Percentiles rank a stretch among this genome's conserved stretches.
These are phyloP conservation scores for Zopfochytrium polystomum DNA, from an alignment of 371 early-diverging fungal species.

Conservation along the genomic window DNA sequence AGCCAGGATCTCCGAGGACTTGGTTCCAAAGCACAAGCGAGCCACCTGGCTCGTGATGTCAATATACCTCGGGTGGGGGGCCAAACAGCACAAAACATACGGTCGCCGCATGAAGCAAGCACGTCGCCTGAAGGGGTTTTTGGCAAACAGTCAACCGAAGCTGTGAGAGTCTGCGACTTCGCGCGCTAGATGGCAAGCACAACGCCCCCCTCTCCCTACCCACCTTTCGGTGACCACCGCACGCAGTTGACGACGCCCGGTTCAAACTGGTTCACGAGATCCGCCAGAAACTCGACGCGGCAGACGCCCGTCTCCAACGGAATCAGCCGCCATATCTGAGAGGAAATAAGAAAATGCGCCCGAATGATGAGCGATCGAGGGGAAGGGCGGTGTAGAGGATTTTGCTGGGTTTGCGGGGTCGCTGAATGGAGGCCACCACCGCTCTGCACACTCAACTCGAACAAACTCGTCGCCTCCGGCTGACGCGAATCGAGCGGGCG, in stretches of 20 bases:
- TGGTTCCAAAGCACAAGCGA: constrained; percentile 82
- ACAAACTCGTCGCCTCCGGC: constrained; percentile 89
- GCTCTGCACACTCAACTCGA: too few relatives aligned
- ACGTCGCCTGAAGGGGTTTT: constrained; percentile 44
- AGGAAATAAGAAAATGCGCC: background rate
- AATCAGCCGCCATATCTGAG: constrained; percentile 1
- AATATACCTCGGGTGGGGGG: constrained; percentile 1
- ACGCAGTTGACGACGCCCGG: constrained; percentile 90
- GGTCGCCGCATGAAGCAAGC: constrained; percentile 89
- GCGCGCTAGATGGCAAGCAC: background rate
- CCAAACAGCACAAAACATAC: constrained; percentile 41
- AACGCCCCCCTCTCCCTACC: background rate
- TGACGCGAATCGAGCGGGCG: constrained; percentile 83
- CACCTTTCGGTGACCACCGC: constrained; percentile 80
- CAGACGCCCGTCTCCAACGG: constrained; percentile 29
- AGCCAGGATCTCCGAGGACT: too few relatives aligned
- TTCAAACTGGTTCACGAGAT: constrained; percentile 68
- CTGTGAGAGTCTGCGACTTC: background rate
- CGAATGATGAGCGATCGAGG: too few relatives aligned
- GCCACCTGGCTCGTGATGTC: constrained; percentile 57
- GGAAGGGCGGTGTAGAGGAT: background rate
- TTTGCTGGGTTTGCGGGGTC: background rate
- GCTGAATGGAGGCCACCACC: too few relatives aligned
- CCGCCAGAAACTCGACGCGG: constrained; percentile 77
- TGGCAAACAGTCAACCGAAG: background rate